Evolutionary conservation across 1,284 basidiomycete species (phyloP), one percentile per base, ranked within the genome.

Genomic region (Microbotryum silenes-acaulis): DNA sequence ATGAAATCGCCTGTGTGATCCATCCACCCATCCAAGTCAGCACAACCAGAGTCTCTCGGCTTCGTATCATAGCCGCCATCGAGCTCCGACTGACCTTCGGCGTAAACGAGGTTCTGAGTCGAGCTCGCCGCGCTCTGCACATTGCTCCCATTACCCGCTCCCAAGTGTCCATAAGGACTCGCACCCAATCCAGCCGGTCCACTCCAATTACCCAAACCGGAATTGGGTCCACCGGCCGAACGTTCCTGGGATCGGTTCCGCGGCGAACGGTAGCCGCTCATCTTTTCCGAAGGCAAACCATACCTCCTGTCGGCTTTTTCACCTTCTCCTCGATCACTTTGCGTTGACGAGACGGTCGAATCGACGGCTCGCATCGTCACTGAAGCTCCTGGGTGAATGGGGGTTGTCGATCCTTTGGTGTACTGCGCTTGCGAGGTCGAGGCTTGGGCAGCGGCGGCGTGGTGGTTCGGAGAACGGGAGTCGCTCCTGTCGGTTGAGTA

Each of bases 181-280:
- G 59, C 62, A 8, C 20, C 37, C n/a, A 53, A 47, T 1, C 63
- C 63, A 1, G 54, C 68, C 4, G 68, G 57, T 3, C 68, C 66
- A 25, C 56, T 55, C 68, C 68, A 69, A 31, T 69, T 64, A 0
- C 68, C 68, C 9, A 67, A 51, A 9, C 67, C 65, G 8, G 42
- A 51, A 29, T 58, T 12, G 37, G 37, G 37, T 16, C 37, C 37
- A 18, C 37, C 37, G 16, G 37, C 44, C 20, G 52, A 57, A n/a
- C 44, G 44, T 29, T 50, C 63, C 6, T 54, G 60, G 2, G 52
- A 56, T 14, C 50, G 46, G 9, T 50, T 50, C 31, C 60, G 48
- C 8, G 67, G 64, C 9, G 59, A 56, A 31, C 51, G 60, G 60
- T 62, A 56, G 27, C 56, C 58, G 44, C 58, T 44, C 54, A 8